These are phyloP conservation scores for Chalciporus sphaerocephalus DNA, from an alignment of 768 basidiomycete genomes.

Conservation along the genomic window DNA sequence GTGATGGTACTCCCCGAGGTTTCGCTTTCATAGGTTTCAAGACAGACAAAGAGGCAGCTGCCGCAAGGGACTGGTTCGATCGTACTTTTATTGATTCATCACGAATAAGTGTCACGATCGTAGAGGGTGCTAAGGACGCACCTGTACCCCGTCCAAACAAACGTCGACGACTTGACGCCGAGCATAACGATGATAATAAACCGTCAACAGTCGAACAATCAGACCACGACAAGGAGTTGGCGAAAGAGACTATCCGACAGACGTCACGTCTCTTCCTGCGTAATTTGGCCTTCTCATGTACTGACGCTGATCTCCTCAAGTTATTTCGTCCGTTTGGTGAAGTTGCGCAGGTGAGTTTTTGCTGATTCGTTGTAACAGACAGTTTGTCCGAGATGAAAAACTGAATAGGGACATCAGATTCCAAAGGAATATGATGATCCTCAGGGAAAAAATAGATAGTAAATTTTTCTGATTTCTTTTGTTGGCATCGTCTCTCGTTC, in stretches of 20 bases:
- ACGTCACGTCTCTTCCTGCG: slow-evolving; percentile 87
- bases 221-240: slow-evolving; percentile 29
- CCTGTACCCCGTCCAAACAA: slow-evolving; percentile 68
- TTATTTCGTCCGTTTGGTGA: slow-evolving; percentile 68
- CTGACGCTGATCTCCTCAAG: slow-evolving; percentile 60
- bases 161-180: slow-evolving; percentile 57
- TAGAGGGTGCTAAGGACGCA: slow-evolving; percentile 73
- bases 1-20: slow-evolving; percentile 73
- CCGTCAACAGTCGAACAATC: slow-evolving; percentile 1
- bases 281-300: slow-evolving; percentile 88
- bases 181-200: slow-evolving; percentile 30
- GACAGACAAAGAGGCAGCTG: slow-evolving; percentile 65
- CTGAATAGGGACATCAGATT: slow-evolving; percentile 49
- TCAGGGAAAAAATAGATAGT: slow-evolving; percentile 56
- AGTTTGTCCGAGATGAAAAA: slow-evolving; percentile 36
- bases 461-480: slow-evolving; percentile 37
- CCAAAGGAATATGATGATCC: slow-evolving; percentile 41
- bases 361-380: not conserved
- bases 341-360: slow-evolving; percentile 63
- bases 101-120: slow-evolving; percentile 66
- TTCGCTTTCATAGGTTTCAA: slow-evolving; percentile 95
- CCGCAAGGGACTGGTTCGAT: slow-evolving; percentile 81
- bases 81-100: slow-evolving; percentile 78
- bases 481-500: not conserved
- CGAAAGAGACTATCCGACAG: slow-evolving; percentile 52